These are phyloP conservation scores for Chytriomyces sp. DNA, from an alignment of 192 early-diverging fungal species.

Conservation along the genomic window DNA sequence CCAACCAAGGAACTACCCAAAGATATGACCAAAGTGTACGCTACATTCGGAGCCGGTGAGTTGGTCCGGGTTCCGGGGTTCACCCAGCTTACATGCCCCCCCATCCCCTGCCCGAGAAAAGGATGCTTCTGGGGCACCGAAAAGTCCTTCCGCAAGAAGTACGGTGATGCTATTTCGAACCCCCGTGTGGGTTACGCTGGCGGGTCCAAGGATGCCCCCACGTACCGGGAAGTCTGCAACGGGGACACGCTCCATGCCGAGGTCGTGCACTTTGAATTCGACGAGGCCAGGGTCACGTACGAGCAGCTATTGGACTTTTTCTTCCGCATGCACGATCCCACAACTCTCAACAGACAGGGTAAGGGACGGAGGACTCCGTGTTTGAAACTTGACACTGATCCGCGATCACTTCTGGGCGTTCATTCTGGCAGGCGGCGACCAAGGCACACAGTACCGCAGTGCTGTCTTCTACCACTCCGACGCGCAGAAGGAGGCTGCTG, in stretches of 20 bases:
- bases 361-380: slow-evolving; percentile 69
- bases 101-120: no score
- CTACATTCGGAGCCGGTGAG: not conserved
- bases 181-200: slow-evolving; percentile 23
- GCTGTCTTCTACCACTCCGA: slow-evolving; percentile 82
- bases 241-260: slow-evolving; percentile 78
- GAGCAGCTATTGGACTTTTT: slow-evolving; percentile 78
- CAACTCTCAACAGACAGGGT: slow-evolving; percentile 83
- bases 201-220: slow-evolving; percentile 1
- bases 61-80: no score
- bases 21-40: not conserved
- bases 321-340: slow-evolving; percentile 73
- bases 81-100: no score
- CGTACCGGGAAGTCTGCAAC: slow-evolving; percentile 20
- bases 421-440: slow-evolving; percentile 2
- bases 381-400: no score
- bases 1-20: not conserved
- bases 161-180: not conserved
- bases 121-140: slow-evolving; percentile 90
- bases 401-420: not conserved
- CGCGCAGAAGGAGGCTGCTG: slow-evolving; percentile 74
- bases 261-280: slow-evolving; percentile 76
- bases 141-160: slow-evolving; percentile 38
- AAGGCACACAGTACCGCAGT: slow-evolving; percentile 77
- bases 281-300: slow-evolving; percentile 73